Percentiles rank a stretch among this genome's conserved stretches.
These are phyloP conservation scores for Trichoderma afroharzianum DNA, from an alignment of 2,329 filamentous ascomycete species.

Conservation along the genomic window DNA sequence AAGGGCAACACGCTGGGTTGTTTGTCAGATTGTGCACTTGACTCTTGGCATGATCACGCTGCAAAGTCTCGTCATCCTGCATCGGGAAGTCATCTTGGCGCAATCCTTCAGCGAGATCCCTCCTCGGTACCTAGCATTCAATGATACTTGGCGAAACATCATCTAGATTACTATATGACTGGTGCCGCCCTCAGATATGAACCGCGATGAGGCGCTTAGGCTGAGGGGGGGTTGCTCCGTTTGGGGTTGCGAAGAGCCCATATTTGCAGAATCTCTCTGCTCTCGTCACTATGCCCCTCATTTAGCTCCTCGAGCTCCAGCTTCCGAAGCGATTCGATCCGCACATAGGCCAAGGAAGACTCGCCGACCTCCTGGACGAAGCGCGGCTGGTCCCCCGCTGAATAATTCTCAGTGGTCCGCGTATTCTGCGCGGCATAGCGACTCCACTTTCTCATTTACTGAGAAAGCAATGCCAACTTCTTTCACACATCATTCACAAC, in stretches of 20 bases:
- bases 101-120: not conserved
- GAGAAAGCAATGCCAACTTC: not conserved
- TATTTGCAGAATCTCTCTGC: not conserved
- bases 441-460: not conserved
- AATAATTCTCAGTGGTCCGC: not conserved
- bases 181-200: constrained; percentile 8
- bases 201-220: not conserved
- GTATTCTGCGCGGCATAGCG: not conserved
- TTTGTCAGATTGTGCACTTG: not conserved
- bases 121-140: not conserved
- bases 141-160: not conserved
- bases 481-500: not conserved
- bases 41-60: not conserved
- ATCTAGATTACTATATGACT: not conserved
- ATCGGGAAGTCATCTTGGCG: not conserved
- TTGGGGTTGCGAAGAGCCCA: constrained; percentile 4
- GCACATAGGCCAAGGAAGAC: constrained; percentile 18
- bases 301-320: not conserved
- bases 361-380: not conserved
- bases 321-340: not conserved
- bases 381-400: not conserved
- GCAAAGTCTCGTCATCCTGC: not conserved
- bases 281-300: not conserved
- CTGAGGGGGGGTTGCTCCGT: constrained; percentile 1
- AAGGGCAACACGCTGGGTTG: not conserved